Percentiles rank a stretch among this genome's conserved stretches.
Conservation (phyloP, 116 monocot genomes). For the Dioscorea cayenensis region DNA sequence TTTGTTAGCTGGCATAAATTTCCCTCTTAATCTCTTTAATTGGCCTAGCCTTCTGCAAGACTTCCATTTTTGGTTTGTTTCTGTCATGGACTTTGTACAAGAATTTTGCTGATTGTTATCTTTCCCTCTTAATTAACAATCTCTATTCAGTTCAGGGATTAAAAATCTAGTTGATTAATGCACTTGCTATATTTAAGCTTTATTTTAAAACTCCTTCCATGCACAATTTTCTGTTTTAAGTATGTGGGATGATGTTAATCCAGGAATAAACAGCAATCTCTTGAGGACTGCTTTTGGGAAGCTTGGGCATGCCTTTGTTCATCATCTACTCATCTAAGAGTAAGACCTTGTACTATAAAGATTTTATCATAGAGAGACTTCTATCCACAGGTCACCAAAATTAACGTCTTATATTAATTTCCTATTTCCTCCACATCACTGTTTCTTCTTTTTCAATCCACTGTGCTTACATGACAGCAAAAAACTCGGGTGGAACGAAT, state of each 20-base stretch:
- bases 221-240: neutral
- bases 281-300: conserved; percentile 99
- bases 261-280: conserved; percentile 60
- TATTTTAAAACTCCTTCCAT: neutral
- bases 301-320: conserved; percentile 99
- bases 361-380: neutral
- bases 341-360: conserved; percentile 16
- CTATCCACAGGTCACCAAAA: too few species aligned
- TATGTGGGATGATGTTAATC: conserved; percentile 4
- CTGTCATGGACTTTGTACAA: too few species aligned
- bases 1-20: too few species aligned
- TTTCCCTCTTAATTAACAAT: too few species aligned
- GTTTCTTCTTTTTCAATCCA: neutral
- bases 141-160: too few species aligned
- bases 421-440: neutral
- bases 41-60: too few species aligned
- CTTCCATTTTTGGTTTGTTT: too few species aligned
- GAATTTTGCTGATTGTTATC: too few species aligned
- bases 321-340: conserved; percentile 93
- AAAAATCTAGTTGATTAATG: neutral
- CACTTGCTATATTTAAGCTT: neutral
- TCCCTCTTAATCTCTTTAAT: too few species aligned
- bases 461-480: conserved; percentile 53
- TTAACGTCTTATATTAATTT: neutral
- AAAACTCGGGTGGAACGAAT: conserved; percentile 89